Base-by-base conservation (phyloP, 1,284 basidiomycete species). In the Irpex sp. region DNA sequence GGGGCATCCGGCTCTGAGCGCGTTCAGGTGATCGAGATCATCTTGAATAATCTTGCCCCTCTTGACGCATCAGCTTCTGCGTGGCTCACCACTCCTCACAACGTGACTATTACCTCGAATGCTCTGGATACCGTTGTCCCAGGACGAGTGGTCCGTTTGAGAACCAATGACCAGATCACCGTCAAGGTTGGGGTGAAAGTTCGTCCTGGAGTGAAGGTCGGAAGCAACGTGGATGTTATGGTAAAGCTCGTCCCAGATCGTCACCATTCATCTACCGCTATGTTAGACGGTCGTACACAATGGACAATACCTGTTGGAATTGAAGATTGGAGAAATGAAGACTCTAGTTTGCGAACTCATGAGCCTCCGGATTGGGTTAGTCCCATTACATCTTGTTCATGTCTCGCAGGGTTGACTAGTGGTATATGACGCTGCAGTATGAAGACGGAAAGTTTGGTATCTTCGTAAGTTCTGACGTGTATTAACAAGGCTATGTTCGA, bases 371-470 rank as follows among this genome's bases (percentile, higher is more conserved):
- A 75, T 43, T 86, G 84, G 82, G 83, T 81, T 63, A 55, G 77
- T 69, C 13, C 47, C 33, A 55, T 47, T n/a, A 33, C 1, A 56
- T 5, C 2, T 13, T 9, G 59, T n/a, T 13, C 17, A 57, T 58
- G 6, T 56, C 51, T 46, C 5, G 50, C 26, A n/a, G 33, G 13
- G 46, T 37, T 63, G 31, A 36, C 60, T 21, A 13, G 21, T 60
- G 51, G 53, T 69, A 55, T 6, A 6, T n/a, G 26, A 50, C 11
- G 39, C 15, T 11, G 11, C 26, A 76, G 82, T 85, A 77, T 77
- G 79, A 75, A 63, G 73, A 78, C 56, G 83, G 79, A 9, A 85
- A 84, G 68, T 85, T 78, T 65, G 83, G 83, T 3, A 85, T 87
- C 46, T 86, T 87, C 57, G 83, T 84, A 63, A 69, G 81, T 71